Evolutionary conservation across 75 land plant genomes (phyloP).

Genomic region (Pinus albicaulis): DNA sequence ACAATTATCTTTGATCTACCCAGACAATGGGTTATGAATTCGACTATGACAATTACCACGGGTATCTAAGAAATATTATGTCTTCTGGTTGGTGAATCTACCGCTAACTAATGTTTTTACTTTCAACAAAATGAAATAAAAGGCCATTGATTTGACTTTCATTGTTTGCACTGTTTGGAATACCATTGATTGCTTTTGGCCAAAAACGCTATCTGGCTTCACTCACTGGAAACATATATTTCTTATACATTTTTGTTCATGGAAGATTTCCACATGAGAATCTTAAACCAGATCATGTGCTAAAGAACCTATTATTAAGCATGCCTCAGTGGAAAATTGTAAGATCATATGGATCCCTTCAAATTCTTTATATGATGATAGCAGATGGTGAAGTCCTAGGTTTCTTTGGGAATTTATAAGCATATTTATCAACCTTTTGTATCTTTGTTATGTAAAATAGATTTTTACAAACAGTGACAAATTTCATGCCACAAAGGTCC

Average conservation of each 20-base stretch:
- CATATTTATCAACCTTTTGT: background rate
- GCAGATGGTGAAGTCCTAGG: background rate
- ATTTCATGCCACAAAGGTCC: conserved; percentile 55
- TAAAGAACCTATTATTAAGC: conserved; percentile 63
- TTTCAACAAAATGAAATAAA: background rate
- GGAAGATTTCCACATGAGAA: conserved; percentile 67
- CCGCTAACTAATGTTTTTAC: background rate
- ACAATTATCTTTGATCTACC: background rate
- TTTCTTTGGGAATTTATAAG: background rate
- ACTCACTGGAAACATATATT: background rate
- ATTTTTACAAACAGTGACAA: conserved; percentile 81
- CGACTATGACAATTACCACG: conserved; percentile 85
- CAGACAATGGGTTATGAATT: conserved; percentile 82
- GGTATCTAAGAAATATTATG: conserved; percentile 30
- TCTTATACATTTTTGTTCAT: conserved; percentile 25
- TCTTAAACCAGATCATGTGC: conserved; percentile 63
- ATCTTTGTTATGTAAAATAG: conserved; percentile 17
- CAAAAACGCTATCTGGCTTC: background rate
- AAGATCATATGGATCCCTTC: conserved; percentile 9
- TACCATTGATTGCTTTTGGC: background rate
- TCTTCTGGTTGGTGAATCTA: background rate
- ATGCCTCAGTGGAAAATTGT: conserved; percentile 88
- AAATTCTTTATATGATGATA: no score
- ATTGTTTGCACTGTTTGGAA: background rate
- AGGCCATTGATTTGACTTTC: background rate